Conservation (phyloP, 352 stramenopile genomes). For the Pythium apleroticum region DNA sequence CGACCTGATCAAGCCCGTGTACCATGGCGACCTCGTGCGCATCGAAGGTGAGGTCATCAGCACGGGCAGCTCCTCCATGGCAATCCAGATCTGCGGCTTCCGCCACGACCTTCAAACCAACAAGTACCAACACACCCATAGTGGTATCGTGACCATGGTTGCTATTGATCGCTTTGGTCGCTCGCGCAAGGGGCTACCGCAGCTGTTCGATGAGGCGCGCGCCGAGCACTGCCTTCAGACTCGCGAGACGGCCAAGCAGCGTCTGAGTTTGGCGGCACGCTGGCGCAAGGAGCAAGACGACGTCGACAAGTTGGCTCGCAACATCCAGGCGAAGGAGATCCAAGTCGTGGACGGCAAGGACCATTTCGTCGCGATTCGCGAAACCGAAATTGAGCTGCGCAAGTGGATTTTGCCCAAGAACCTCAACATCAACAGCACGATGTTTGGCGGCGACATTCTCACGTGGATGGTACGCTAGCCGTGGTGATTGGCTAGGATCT, state of each 20-base stretch:
- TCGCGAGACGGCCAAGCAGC: slow-evolving; percentile 25
- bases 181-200: slow-evolving; percentile 26
- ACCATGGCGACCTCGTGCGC: slow-evolving; percentile 36
- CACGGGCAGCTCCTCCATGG: slow-evolving; percentile 33
- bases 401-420: slow-evolving; percentile 73
- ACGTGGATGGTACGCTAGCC: slow-evolving; percentile 46
- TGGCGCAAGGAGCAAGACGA: slow-evolving; percentile 35
- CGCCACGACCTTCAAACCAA: slow-evolving; percentile 26
- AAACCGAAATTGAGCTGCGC: slow-evolving; percentile 67
- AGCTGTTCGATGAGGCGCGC: slow-evolving; percentile 22
- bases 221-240: slow-evolving; percentile 19
- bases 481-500: background rate
- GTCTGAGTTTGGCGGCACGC: slow-evolving; percentile 18
- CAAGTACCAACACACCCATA: slow-evolving; percentile 33
- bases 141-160: slow-evolving; percentile 35
- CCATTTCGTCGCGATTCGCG: slow-evolving; percentile 35
- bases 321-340: slow-evolving; percentile 21
- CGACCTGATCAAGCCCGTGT: slow-evolving; percentile 34
- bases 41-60: slow-evolving; percentile 34
- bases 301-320: slow-evolving; percentile 19
- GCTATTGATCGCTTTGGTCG: slow-evolving; percentile 30
- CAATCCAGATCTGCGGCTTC: slow-evolving; percentile 34
- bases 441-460: slow-evolving; percentile 67
- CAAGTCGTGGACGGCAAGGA: slow-evolving; percentile 18
- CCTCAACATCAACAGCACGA: slow-evolving; percentile 68